A percentile compares a stretch with the other conserved stretches of the same genome.
Evolutionary conservation across 2,329 filamentous ascomycete genomes (phyloP).

Genomic region (Nannizziopsis barbatae): DNA sequence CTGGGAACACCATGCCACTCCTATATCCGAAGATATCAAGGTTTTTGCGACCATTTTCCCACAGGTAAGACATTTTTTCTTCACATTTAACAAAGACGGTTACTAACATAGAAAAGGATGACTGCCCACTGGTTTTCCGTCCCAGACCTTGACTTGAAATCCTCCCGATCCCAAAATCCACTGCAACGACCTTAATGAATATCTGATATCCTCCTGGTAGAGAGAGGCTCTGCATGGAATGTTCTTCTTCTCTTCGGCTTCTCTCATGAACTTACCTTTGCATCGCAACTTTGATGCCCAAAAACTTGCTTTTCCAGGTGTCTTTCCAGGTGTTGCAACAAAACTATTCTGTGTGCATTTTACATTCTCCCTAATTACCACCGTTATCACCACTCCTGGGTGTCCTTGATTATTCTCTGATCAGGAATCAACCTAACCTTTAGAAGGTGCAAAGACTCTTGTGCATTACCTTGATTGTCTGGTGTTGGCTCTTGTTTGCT

Average conservation of each 20-base stretch:
- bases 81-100: constrained; percentile 1
- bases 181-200: constrained; percentile 5
- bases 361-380: background rate
- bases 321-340: background rate
- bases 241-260: background rate
- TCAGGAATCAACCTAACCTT: background rate
- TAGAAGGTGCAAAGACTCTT: background rate
- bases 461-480: background rate
- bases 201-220: constrained; percentile 3
- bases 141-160: constrained; percentile 32
- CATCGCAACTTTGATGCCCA: background rate
- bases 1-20: constrained; percentile 81
- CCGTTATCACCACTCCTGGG: background rate
- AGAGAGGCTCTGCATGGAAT: background rate
- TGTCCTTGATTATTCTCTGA: background rate
- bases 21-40: constrained; percentile 83
- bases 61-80: constrained; percentile 50
- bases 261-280: background rate
- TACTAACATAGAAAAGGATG: constrained; percentile 48
- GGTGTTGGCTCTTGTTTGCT: background rate
- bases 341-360: background rate
- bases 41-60: constrained; percentile 98
- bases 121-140: constrained; percentile 67
- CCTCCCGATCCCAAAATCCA: background rate
- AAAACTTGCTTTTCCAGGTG: background rate